A percentile compares a stretch with the other conserved stretches of the same genome.
phyloP scores from a whole-genome alignment of 140 eudicot species.

The Flaveria floridana region DNA sequence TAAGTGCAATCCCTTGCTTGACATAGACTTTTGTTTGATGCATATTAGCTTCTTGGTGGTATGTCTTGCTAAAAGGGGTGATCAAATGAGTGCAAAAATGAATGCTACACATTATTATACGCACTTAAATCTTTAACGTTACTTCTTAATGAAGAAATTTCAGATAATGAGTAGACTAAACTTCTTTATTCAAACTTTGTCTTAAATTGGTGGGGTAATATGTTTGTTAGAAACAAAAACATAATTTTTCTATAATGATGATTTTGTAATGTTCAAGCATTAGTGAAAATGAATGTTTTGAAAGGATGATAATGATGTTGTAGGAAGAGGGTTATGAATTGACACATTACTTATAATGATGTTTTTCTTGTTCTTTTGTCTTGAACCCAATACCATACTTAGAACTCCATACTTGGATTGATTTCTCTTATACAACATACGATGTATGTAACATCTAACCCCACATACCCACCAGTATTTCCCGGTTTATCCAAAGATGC shows the following conservation, averaged over 20 bases:
- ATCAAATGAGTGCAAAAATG: not conserved
- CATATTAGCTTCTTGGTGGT: not conserved
- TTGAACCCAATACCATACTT: not conserved
- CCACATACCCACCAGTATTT: too few relatives aligned
- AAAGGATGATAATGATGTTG: not conserved
- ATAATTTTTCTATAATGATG: constrained; percentile 7
- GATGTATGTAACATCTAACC: too few relatives aligned
- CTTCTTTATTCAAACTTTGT: not conserved
- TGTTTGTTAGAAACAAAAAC: constrained; percentile 4
- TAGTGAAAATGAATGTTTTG: not conserved
- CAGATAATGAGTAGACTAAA: not conserved
- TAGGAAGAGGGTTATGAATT: not conserved
- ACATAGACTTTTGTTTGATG: not conserved
- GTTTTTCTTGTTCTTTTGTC: not conserved
- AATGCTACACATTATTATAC: not conserved
- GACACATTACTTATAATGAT: constrained; percentile 10
- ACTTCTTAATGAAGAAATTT: not conserved
- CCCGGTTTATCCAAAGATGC: too few relatives aligned
- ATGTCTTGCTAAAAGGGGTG: not conserved
- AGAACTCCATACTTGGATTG: not conserved
- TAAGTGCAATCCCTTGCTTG: not conserved
- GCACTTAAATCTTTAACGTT: not conserved
- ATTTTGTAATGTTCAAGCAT: not conserved
- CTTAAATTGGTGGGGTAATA: constrained; percentile 5
- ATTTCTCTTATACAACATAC: too few relatives aligned